Evolutionary conservation across 2,329 filamentous ascomycete species (phyloP).

Genomic region (Aphanocladium album): DNA sequence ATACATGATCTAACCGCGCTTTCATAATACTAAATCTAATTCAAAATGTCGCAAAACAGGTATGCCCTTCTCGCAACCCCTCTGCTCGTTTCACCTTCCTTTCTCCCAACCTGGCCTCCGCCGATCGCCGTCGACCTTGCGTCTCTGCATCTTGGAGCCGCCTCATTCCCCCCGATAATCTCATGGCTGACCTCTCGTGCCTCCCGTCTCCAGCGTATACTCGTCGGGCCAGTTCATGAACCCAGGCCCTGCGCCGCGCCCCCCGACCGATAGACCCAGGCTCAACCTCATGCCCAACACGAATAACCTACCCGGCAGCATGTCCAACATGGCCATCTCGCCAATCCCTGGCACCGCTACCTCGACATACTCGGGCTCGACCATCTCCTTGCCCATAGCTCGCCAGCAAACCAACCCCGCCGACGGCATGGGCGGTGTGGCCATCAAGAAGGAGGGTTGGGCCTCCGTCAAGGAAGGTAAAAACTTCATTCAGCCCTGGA

Average conservation of each 20-base stretch:
- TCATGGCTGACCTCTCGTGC: neutral
- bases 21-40: slow-evolving; percentile 11
- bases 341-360: slow-evolving; percentile 62
- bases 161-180: neutral
- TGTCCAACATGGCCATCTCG: slow-evolving; percentile 73
- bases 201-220: slow-evolving; percentile 37
- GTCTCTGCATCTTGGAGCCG: neutral
- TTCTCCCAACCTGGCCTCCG: neutral
- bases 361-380: slow-evolving; percentile 65
- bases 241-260: slow-evolving; percentile 86
- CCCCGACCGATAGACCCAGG: slow-evolving; percentile 77
- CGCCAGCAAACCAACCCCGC: slow-evolving; percentile 56
- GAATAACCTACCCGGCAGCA: slow-evolving; percentile 65
- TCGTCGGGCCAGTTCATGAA: slow-evolving; percentile 81
- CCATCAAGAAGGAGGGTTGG: slow-evolving; percentile 75
- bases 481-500: slow-evolving; percentile 80
- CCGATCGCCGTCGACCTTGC: neutral
- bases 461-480: slow-evolving; percentile 87
- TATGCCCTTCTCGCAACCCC: slow-evolving; percentile 5
- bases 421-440: slow-evolving; percentile 62
- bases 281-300: slow-evolving; percentile 73
- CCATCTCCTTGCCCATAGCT: slow-evolving; percentile 66
- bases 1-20: neutral
- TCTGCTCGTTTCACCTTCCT: neutral
- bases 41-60: slow-evolving; percentile 16